Conservation (phyloP, 306 rosid genomes). For the Prunus armeniaca region DNA sequence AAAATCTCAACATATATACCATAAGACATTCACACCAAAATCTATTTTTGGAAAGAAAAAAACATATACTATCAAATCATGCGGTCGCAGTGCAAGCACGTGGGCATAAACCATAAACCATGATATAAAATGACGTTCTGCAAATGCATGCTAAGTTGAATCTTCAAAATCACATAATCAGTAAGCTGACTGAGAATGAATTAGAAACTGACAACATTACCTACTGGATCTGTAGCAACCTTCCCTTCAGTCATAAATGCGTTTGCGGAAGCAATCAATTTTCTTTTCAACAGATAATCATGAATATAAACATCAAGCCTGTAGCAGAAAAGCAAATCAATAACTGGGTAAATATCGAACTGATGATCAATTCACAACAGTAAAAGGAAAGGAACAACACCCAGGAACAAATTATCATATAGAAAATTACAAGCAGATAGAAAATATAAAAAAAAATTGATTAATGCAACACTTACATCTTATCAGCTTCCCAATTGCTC, state of each 20-base stretch:
- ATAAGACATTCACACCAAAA: neutral
- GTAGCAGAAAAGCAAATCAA: slow-evolving; percentile 4
- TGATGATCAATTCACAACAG: neutral
- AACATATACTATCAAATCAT: neutral
- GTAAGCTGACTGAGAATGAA: no score
- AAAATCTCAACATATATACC: neutral
- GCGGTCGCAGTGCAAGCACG: neutral
- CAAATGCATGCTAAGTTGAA: neutral
- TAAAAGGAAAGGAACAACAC: neutral
- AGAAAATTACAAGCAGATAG: neutral
- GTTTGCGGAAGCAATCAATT: slow-evolving; percentile 77
- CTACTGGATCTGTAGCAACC: slow-evolving; percentile 93
- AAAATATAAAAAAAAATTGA: neutral
- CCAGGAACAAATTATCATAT: slow-evolving; percentile 2
- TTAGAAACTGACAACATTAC: slow-evolving; percentile 43
- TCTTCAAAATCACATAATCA: neutral
- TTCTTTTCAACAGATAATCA: slow-evolving; percentile 89
- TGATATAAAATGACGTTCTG: neutral
- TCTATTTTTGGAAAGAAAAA: neutral
- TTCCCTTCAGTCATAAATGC: slow-evolving; percentile 95
- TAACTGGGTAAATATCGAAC: neutral
- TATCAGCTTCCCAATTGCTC: slow-evolving; percentile 97
- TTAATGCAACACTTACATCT: slow-evolving; percentile 49
- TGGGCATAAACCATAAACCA: neutral
- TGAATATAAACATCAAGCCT: slow-evolving; percentile 98